A percentile compares a stretch with the other conserved stretches of the same genome.
Conservation (phyloP, 208 protist species). For the Tetramitus jugosus region DNA sequence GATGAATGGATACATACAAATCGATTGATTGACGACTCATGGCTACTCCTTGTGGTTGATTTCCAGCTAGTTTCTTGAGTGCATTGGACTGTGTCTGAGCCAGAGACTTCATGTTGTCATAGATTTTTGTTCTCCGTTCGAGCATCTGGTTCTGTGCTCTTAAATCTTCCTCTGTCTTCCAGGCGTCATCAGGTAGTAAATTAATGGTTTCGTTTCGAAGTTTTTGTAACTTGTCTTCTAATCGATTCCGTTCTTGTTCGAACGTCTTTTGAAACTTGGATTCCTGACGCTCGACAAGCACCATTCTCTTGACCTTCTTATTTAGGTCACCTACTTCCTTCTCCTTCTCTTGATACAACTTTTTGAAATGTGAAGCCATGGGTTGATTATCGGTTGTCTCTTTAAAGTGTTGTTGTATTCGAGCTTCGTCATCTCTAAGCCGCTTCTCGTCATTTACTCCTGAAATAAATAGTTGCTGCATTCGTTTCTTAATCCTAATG, state of each 20-base stretch:
- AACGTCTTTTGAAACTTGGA: not conserved
- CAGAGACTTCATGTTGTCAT: not conserved
- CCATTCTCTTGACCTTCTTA: slow-evolving; percentile 15
- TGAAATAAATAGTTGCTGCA: not conserved
- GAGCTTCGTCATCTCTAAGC: not conserved
- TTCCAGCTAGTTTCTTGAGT: too few relatives aligned
- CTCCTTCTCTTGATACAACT: slow-evolving; percentile 20
- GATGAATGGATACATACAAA: too few relatives aligned
- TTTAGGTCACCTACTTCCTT: slow-evolving; percentile 7
- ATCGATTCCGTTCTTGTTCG: too few relatives aligned
- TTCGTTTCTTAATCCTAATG: slow-evolving; percentile 19
- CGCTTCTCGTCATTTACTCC: not conserved
- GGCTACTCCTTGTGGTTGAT: too few relatives aligned
- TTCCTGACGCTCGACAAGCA: not conserved
- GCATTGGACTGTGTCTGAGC: not conserved
- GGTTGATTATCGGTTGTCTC: slow-evolving; percentile 14
- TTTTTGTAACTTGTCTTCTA: not conserved
- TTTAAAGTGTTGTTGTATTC: slow-evolving; percentile 11
- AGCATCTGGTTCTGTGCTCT: not conserved
- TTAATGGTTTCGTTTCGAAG: not conserved
- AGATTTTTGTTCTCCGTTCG: not conserved
- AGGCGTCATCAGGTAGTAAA: not conserved
- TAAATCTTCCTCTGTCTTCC: not conserved
- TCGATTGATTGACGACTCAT: too few relatives aligned
- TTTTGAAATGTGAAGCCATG: slow-evolving; percentile 7